Evolutionary conservation across 768 basidiomycete species (phyloP).

Genomic region (Boletus sp.): DNA sequence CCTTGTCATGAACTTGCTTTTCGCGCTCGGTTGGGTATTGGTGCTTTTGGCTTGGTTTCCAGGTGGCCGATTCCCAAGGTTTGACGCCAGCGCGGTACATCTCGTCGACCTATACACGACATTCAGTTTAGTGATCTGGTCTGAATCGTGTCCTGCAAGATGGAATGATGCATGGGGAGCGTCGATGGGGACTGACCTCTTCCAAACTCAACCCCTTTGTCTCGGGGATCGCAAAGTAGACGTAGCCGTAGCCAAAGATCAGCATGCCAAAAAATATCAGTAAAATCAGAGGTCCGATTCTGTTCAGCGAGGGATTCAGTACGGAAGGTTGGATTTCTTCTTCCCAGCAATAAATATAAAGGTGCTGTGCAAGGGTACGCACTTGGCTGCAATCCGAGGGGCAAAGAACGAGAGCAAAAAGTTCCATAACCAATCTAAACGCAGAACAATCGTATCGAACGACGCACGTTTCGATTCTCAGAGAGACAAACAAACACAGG

Average conservation of each 20-base stretch:
- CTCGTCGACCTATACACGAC: conserved; percentile 57
- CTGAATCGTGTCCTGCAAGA: too few species aligned
- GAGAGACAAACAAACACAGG: background rate
- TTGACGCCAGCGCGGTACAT: conserved; percentile 61
- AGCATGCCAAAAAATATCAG: conserved; percentile 78
- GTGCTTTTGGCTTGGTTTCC: conserved; percentile 48
- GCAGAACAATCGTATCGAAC: background rate
- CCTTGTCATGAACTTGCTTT: background rate
- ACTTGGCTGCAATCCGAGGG: conserved; percentile 59
- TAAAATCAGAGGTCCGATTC: conserved; percentile 73
- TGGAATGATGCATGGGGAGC: background rate
- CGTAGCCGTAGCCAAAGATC: conserved; percentile 65
- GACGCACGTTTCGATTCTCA: background rate
- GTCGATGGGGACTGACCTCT: conserved; percentile 42
- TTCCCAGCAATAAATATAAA: background rate
- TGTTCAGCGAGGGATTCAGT: conserved; percentile 11
- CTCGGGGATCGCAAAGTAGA: conserved; percentile 79
- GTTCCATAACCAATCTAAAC: conserved; percentile 63
- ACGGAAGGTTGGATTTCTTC: background rate
- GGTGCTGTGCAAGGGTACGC: conserved; percentile 1
- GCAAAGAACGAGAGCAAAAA: conserved; percentile 72
- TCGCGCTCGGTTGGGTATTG: background rate
- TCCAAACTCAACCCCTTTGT: conserved; percentile 74
- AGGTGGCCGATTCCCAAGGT: conserved; percentile 60
- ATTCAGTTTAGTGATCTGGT: background rate